phyloP scores from a whole-genome alignment of 139 green algal genomes.

The Chlamydomonas eustigma region DNA sequence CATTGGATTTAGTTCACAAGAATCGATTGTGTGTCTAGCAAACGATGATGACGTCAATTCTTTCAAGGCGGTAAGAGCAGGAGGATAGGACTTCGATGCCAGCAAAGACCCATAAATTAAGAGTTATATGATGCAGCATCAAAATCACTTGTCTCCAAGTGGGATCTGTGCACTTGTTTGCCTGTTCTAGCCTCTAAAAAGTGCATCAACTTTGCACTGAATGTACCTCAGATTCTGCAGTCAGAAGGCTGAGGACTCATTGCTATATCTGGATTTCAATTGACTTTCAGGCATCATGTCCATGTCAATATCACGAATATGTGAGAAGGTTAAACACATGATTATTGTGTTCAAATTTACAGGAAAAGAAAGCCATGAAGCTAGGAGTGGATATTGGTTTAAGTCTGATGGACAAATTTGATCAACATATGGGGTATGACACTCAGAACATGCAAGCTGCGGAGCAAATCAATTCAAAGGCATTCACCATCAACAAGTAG shows the following conservation, averaged over 20 bases:
- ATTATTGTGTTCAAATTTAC: no score
- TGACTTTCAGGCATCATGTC: no score
- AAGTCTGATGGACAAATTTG: slow-evolving; percentile 43
- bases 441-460: slow-evolving; percentile 22
- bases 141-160: not conserved
- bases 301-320: no score
- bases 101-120: not conserved
- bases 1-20: slow-evolving; percentile 52
- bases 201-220: no score
- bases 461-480: not conserved
- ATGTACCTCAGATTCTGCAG: no score
- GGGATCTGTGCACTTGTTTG: no score
- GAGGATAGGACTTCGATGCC: not conserved
- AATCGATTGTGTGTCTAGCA: slow-evolving; percentile 37
- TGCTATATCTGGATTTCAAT: no score
- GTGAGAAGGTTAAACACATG: no score
- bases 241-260: no score
- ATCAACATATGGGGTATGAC: slow-evolving; percentile 37
- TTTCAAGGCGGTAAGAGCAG: slow-evolving; percentile 31
- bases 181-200: no score
- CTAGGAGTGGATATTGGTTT: slow-evolving; percentile 52
- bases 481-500: slow-evolving; percentile 53
- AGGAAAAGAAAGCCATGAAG: slow-evolving; percentile 55
- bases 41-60: slow-evolving; percentile 40
- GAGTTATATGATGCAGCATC: no score